Percentiles rank a stretch among this genome's conserved stretches.
Evolutionary conservation across 495 filamentous ascomycete genomes (phyloP).

Genomic region (Penicillium maclennaniae): DNA sequence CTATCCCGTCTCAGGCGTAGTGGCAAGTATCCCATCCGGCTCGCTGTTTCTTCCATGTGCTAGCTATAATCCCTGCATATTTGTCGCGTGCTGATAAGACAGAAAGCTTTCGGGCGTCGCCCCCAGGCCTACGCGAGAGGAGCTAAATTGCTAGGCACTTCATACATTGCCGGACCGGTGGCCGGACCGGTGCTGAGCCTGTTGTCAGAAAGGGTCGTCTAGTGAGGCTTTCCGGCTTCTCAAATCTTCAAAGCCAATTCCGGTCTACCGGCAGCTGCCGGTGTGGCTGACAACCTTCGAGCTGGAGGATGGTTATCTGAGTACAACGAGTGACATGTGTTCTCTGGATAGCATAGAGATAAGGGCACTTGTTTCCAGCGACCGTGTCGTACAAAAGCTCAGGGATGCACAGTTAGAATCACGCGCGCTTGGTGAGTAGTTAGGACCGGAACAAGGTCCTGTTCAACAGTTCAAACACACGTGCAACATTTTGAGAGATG

Average conservation of each 20-base stretch:
- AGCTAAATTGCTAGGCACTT: not conserved
- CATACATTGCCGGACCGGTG: slow-evolving; percentile 3
- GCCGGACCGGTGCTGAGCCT: slow-evolving; percentile 13
- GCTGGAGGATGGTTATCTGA: not conserved
- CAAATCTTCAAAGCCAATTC: not conserved
- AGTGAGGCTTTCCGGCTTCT: not conserved
- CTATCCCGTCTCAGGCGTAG: not conserved
- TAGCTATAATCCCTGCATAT: not conserved
- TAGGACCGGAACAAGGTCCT: no score
- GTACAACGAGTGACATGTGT: no score
- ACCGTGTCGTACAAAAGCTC: no score
- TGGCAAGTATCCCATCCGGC: not conserved
- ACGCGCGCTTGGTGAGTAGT: no score
- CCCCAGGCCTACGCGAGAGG: not conserved
- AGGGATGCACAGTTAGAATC: no score
- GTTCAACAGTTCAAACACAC: no score
- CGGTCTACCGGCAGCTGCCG: slow-evolving; percentile 12
- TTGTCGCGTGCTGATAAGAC: slow-evolving; percentile 1
- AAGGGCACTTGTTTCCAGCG: no score
- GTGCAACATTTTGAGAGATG: no score
- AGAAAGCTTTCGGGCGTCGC: not conserved
- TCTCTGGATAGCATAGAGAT: no score
- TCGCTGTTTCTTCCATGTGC: not conserved
- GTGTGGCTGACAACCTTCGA: slow-evolving; percentile 8
- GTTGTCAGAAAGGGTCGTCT: not conserved